Conservation (phyloP, 2,329 filamentous ascomycete species). For the Penicillium corylophilum region DNA sequence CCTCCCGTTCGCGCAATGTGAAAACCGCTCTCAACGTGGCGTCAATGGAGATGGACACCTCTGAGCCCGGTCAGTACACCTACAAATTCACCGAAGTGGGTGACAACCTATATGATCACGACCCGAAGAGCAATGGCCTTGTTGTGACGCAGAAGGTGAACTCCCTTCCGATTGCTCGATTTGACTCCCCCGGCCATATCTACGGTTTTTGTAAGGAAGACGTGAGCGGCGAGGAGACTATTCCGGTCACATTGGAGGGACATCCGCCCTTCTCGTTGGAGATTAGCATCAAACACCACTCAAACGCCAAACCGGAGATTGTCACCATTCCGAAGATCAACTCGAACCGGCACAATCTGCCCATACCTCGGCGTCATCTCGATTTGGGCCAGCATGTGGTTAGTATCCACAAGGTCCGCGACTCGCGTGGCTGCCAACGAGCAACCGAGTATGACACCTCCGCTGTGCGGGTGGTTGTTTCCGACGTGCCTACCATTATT, state of each 20-base stretch:
- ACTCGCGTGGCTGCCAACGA: conserved; percentile 80
- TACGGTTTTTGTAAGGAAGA: conserved; percentile 95
- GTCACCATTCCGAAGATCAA: conserved; percentile 79
- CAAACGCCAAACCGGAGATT: conserved; percentile 73
- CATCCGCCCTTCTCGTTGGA: conserved; percentile 86
- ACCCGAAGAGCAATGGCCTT: conserved; percentile 65
- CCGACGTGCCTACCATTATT: conserved; percentile 87
- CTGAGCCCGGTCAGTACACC: conserved; percentile 75
- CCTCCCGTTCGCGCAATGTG: conserved; percentile 67
- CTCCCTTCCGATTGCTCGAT: conserved; percentile 75
- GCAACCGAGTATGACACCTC: conserved; percentile 70
- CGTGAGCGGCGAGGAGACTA: conserved; percentile 75
- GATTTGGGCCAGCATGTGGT: conserved; percentile 87
- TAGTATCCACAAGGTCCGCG: conserved; percentile 84
- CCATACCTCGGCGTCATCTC: conserved; percentile 79
- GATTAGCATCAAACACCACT: conserved; percentile 89
- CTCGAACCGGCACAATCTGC: conserved; percentile 71
- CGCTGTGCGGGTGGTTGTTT: conserved; percentile 85
- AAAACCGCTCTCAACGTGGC: conserved; percentile 75
- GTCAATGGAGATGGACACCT: conserved; percentile 81
- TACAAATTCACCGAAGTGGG: conserved; percentile 82
- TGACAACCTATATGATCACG: conserved; percentile 81
- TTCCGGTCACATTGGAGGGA: conserved; percentile 82
- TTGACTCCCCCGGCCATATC: conserved; percentile 81
- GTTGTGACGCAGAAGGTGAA: conserved; percentile 80